Percentiles rank a stretch among this genome's conserved stretches.
phyloP scores from a whole-genome alignment of 768 basidiomycete species.

The Lentinus tigrinus region DNA sequence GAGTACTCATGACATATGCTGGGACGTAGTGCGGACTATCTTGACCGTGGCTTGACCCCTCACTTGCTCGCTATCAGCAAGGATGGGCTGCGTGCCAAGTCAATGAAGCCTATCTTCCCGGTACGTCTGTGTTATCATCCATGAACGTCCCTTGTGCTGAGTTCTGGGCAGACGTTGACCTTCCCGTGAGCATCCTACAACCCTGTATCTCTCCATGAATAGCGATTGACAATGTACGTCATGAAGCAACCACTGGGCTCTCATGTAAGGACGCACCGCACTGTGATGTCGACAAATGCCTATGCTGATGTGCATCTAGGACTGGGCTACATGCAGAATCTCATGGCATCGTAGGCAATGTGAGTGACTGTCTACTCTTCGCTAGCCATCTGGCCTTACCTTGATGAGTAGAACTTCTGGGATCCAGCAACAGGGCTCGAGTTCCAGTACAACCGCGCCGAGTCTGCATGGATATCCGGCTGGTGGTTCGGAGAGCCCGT shows the following conservation, averaged over 20 bases:
- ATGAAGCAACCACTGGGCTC: constrained; percentile 81
- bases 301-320: constrained; percentile 39
- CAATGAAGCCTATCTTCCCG: constrained; percentile 85
- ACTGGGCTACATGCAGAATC: constrained; percentile 89
- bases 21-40: constrained; percentile 72
- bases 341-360: constrained; percentile 90
- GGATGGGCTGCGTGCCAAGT: constrained; percentile 84
- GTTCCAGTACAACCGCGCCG: constrained; percentile 69
- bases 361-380: constrained; percentile 31
- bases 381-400: not conserved
- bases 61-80: constrained; percentile 79
- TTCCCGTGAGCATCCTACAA: constrained; percentile 66
- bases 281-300: no score
- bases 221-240: not conserved
- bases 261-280: constrained; percentile 57
- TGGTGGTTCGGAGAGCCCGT: constrained; percentile 96
- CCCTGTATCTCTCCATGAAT: not conserved
- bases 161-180: constrained; percentile 65
- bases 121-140: constrained; percentile 40
- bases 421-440: constrained; percentile 62
- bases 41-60: constrained; percentile 83
- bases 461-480: constrained; percentile 58
- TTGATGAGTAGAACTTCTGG: constrained; percentile 72
- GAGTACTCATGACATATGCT: not conserved
- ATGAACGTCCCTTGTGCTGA: not conserved